Base-by-base conservation (phyloP, 73 alveolate genomes). In the Durusdinium trenchii region DNA sequence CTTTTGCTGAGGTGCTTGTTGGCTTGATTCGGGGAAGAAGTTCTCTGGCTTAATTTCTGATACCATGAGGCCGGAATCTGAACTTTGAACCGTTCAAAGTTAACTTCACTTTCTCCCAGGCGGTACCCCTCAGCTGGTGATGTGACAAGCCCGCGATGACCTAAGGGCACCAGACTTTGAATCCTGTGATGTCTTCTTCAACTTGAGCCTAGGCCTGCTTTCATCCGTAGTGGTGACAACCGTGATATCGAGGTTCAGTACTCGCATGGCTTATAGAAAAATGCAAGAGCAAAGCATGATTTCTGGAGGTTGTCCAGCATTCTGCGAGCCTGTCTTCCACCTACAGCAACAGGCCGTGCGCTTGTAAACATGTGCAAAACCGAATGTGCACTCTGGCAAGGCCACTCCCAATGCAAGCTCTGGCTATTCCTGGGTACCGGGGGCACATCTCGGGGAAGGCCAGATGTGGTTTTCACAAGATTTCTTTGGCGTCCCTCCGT, bases 401-500 rank as follows among this genome's bases (percentile, higher is more conserved):
- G 96, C 96, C 96, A 30, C 71, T 89, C 45, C 96, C 96, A 10
- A n/a, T 89, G 86, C 96, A 89, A 50, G 96, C 96, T 6, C 30
- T 89, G 60, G 96, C 96, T 57, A 89, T 89, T 61, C 96, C 96
- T 36, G 96, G 96, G 36, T 89, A 89, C 30, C 96, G 96, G 9
- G 96, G 96, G 86, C 96, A 89, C 86, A 89, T 89, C 51, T 46
- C 96, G 0, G 96, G 96, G 16, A 89, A 89, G 96, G 96, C 52
- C 50, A 23, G 67, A 47, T n/a, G 6, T 38, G n/a, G 50, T 7
- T 5, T 14, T 45, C 32, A 45, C 43, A 82, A 16, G 5, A 30
- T 60, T 23, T 23, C n/a, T 23, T 23, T 23, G 73, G 73, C 73
- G 30, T 23, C 73, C 18, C 18, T n/a, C 42, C 32, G 81, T 32